Conservation (phyloP, 768 basidiomycete species). For the Cyathus striatus region DNA sequence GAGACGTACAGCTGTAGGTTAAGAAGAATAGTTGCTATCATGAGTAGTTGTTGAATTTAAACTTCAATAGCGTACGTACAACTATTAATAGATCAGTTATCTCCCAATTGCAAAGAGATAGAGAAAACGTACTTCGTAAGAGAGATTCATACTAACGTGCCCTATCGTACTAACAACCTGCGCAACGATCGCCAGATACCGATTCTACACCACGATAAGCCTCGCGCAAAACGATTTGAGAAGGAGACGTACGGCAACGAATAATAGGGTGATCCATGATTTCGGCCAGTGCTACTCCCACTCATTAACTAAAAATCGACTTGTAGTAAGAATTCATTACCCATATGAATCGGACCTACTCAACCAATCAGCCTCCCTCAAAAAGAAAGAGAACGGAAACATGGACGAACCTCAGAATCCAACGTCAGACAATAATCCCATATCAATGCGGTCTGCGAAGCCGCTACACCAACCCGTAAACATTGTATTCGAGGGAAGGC, state of each 20-base stretch:
- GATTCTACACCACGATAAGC: not conserved
- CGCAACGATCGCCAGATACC: not conserved
- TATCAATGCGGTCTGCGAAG: not conserved
- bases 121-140: too few species aligned
- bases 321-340: not conserved
- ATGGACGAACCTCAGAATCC: not conserved
- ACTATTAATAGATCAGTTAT: too few species aligned
- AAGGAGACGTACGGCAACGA: not conserved
- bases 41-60: too few species aligned
- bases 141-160: too few species aligned
- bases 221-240: not conserved
- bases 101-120: too few species aligned
- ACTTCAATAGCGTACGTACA: too few species aligned
- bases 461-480: not conserved
- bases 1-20: too few species aligned
- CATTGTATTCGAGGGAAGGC: not conserved
- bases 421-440: not conserved
- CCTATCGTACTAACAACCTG: not conserved
- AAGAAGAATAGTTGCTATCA: too few species aligned
- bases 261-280: not conserved
- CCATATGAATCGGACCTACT: not conserved
- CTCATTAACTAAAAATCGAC: not conserved
- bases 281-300: not conserved
- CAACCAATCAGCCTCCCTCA: not conserved
- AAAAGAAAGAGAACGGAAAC: not conserved